Base-by-base conservation (phyloP, 1,139 yeast species). In the Geotrichum fermentans region DNA sequence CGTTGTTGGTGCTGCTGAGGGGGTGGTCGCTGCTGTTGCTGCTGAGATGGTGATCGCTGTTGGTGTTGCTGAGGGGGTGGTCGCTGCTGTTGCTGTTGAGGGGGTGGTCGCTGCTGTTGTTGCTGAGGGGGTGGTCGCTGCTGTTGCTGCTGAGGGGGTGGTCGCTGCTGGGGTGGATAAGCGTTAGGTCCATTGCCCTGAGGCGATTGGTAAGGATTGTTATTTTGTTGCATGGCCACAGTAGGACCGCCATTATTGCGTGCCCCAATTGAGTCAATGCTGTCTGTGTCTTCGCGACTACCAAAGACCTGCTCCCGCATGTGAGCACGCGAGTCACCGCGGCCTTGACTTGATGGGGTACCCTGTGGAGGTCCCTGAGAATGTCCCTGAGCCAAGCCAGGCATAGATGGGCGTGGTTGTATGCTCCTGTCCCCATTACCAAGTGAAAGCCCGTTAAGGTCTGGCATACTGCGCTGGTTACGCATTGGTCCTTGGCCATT, bases 61-160 rank as follows among this genome's bases (percentile, higher is more conserved):
- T 83, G 73, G 90, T 90, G 67, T 94, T 87, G 72, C 90, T 97
- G 57, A 92, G 96, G 68, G 92, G 78, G 74, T 92, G 92, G 74
- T 89, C 97, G 67, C 16, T 30, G 30, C 7, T 33, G 33, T 14
- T 20, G 20, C 4, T 28, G 35, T 8, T 43, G 42, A 32, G 37
- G 38, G 14, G 46, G 46, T 4, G 41, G 46, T 17, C 41, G 14
- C 26, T 35, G 46, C 6, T 6, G 28, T 6, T 6, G 28, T 6
- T 10, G 8, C 10, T 24, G 28, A 24, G 28, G 28, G 10, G 28
- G 28, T 6, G 28, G 28, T 24, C 28, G 8, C 28, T 24, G 28
- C 8, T 6, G 28, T 6, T 24, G 28, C 10, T 10, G 8, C 28
- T 24, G 28, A 10, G 28, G 28, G 43, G 16, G n/a, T 17, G 16